A percentile compares a stretch with the other conserved stretches of the same genome.
Evolutionary conservation across 495 filamentous ascomycete genomes (phyloP).

Genomic region (Penicillium antarcticum): DNA sequence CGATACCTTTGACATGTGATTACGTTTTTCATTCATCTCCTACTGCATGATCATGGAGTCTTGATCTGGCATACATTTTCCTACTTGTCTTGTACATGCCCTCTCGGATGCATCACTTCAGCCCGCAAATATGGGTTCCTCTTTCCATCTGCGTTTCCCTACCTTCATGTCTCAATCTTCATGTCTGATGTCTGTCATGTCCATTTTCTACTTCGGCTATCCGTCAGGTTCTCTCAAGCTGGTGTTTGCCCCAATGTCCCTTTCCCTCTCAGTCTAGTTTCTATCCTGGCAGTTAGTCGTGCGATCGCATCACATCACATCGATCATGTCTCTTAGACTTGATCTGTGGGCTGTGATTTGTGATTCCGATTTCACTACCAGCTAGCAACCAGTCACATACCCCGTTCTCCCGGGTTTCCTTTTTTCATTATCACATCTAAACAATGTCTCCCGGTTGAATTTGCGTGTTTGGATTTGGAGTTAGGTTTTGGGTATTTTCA

Average conservation of each 20-base stretch:
- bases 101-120: constrained; percentile 22
- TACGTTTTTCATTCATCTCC: constrained; percentile 28
- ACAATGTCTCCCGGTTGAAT: not conserved
- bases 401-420: not conserved
- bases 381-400: constrained; percentile 3
- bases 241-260: not conserved
- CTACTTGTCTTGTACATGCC: constrained; percentile 37
- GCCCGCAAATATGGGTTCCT: constrained; percentile 26
- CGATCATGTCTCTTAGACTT: too few species aligned
- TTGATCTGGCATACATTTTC: constrained; percentile 33
- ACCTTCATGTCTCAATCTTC: constrained; percentile 2
- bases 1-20: constrained; percentile 67
- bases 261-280: not conserved
- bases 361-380: not conserved
- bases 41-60: constrained; percentile 44
- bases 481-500: constrained; percentile 5
- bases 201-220: not conserved
- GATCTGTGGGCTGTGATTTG: too few species aligned
- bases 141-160: constrained; percentile 12
- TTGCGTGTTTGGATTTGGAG: constrained; percentile 10
- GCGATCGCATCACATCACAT: not conserved
- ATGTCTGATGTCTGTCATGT: constrained; percentile 5
- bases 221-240: not conserved
- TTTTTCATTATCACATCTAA: not conserved
- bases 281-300: not conserved